Conservation (phyloP, 2,329 filamentous ascomycete genomes). For the Colletotrichum sojae region DNA sequence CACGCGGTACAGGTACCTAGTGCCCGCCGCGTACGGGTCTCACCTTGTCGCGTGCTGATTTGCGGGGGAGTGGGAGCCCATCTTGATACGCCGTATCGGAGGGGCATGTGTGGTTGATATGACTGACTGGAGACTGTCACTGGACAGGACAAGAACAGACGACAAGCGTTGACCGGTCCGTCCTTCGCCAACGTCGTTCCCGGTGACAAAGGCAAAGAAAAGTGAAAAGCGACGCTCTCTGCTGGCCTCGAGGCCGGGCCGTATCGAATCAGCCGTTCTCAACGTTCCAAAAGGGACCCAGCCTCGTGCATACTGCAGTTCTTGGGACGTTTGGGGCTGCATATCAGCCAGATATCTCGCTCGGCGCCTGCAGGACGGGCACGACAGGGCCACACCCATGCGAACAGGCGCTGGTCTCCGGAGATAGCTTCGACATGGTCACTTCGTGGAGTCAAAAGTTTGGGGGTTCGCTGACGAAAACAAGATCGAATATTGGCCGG, state of each 20-base stretch:
- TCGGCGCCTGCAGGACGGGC: conserved; percentile 28
- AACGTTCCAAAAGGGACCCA: conserved; percentile 6
- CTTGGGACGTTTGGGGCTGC: conserved; percentile 38
- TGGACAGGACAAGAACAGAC: not conserved
- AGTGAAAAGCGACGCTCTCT: too few species aligned
- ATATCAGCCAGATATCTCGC: conserved; percentile 34
- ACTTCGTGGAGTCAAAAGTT: conserved; percentile 29
- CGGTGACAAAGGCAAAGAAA: not conserved
- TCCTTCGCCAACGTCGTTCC: not conserved
- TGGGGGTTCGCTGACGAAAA: conserved; percentile 37
- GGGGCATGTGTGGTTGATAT: conserved; percentile 36
- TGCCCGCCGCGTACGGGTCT: conserved; percentile 21
- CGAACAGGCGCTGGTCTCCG: conserved; percentile 18
- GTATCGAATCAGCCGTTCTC: conserved; percentile 8
- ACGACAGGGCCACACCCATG: conserved; percentile 33
- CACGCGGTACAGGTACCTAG: conserved; percentile 14
- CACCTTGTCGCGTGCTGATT: conserved; percentile 29
- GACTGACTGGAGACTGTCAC: conserved; percentile 28
- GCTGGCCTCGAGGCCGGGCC: not conserved
- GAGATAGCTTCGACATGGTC: conserved; percentile 32
- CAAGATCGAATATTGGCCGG: conserved; percentile 33
- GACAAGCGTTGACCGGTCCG: conserved; percentile 11
- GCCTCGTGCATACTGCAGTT: conserved; percentile 33
- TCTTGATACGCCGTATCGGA: conserved; percentile 36
- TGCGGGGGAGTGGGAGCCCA: conserved; percentile 29